Evolutionary conservation across 228 moss, liverwort and hornwort species (phyloP).

Genomic region (Sphagnum magellanicum): DNA sequence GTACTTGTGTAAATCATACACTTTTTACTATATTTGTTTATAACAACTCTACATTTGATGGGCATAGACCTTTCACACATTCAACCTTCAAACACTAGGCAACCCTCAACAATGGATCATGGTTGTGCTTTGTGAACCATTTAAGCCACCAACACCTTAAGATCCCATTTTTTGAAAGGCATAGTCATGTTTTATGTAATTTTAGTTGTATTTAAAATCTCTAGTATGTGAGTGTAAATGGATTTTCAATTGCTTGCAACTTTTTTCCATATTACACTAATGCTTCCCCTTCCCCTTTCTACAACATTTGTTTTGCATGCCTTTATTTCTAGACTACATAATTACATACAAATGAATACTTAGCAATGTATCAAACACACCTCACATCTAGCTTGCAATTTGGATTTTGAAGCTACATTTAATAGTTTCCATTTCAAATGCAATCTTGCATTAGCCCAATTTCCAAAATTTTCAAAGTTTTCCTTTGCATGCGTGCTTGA

Average conservation of each 20-base stretch:
- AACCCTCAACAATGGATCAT: neutral
- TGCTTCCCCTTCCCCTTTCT: neutral
- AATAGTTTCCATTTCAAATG: too few species aligned
- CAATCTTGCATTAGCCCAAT: too few species aligned
- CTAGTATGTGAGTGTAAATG: neutral
- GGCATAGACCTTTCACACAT: neutral
- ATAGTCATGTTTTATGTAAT: neutral
- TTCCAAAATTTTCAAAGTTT: too few species aligned
- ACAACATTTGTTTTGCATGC: neutral
- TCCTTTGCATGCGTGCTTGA: too few species aligned
- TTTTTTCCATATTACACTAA: neutral
- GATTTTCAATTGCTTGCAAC: neutral
- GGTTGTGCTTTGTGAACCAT: neutral
- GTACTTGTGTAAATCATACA: neutral
- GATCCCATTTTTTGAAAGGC: neutral
- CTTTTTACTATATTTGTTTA: neutral
- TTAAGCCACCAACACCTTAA: neutral
- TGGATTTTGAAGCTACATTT: too few species aligned
- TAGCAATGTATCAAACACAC: too few species aligned
- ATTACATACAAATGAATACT: neutral
- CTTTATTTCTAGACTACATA: neutral
- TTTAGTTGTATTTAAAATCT: neutral
- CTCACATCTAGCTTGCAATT: too few species aligned
- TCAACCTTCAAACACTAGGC: neutral
- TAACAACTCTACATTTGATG: neutral